Percentiles rank a stretch among this genome's conserved stretches.
phyloP scores from a whole-genome alignment of 495 filamentous ascomycete species.

The Copromyces sp. region DNA sequence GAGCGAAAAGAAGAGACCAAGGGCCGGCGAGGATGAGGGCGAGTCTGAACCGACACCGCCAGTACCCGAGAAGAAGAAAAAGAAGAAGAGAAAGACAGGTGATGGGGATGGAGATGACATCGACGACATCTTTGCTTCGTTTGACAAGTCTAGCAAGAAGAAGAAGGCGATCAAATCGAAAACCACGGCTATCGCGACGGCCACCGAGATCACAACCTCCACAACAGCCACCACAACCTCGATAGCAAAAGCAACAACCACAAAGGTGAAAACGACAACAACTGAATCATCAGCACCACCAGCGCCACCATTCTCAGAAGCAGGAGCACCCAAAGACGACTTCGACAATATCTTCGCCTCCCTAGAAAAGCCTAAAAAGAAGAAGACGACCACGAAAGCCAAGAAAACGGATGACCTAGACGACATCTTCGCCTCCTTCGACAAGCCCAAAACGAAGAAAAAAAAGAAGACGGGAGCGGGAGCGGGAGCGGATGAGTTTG shows the following conservation, averaged over 20 bases:
- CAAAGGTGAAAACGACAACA: background rate
- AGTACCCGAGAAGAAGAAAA: constrained; percentile 9
- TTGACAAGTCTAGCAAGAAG: constrained; percentile 7
- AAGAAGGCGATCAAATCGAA: constrained; percentile 2
- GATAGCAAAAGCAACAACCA: background rate
- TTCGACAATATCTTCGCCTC: background rate
- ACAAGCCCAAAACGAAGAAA: constrained; percentile 16
- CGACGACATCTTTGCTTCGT: constrained; percentile 18
- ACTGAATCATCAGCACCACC: constrained; percentile 10
- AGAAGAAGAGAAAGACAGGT: constrained; percentile 21
- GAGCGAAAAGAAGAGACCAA: background rate
- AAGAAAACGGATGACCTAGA: constrained; percentile 25
- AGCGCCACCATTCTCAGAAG: background rate
- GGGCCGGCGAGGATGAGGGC: background rate
- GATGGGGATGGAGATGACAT: constrained; percentile 13
- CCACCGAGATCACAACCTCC: background rate
- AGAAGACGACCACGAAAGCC: background rate
- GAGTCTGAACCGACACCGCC: background rate
- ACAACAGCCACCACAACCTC: background rate
- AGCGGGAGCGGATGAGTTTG: constrained; percentile 18
- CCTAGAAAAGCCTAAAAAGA: constrained; percentile 1
- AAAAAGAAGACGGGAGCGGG: constrained; percentile 6
- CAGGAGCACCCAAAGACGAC: background rate
- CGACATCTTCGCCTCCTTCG: constrained; percentile 20
- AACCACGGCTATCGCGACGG: constrained; percentile 4